phyloP scores from a whole-genome alignment of 2,329 filamentous ascomycete genomes.

The Fusarium musae region DNA sequence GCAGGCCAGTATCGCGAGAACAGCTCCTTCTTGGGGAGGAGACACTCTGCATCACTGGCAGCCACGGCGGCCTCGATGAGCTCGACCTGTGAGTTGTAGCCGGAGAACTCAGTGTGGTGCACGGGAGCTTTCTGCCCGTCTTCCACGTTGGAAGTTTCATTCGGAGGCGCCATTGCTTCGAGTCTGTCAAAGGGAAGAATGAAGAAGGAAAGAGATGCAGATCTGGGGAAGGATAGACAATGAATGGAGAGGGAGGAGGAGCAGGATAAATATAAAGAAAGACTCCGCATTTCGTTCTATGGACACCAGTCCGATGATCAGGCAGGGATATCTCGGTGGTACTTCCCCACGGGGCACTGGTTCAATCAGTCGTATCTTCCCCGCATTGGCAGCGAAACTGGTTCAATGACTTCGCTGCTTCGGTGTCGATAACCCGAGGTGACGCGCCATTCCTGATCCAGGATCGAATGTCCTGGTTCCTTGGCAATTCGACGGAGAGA shows the following conservation, averaged over 20 bases:
- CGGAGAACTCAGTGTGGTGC: slow-evolving; percentile 41
- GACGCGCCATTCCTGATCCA: background rate
- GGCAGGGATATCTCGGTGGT: slow-evolving; percentile 24
- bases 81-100: slow-evolving; percentile 41
- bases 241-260: background rate
- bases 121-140: slow-evolving; percentile 22
- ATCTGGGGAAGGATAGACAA: slow-evolving; percentile 16
- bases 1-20: slow-evolving; percentile 47
- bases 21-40: slow-evolving; percentile 47
- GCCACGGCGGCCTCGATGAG: slow-evolving; percentile 50
- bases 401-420: slow-evolving; percentile 3
- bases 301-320: background rate
- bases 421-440: slow-evolving; percentile 14
- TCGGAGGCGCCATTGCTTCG: slow-evolving; percentile 20
- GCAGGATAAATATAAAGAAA: slow-evolving; percentile 20
- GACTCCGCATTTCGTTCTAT: slow-evolving; percentile 11
- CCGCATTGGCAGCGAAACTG: slow-evolving; percentile 2
- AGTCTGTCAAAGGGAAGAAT: background rate
- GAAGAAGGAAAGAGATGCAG: slow-evolving; percentile 17
- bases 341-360: slow-evolving; percentile 32
- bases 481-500: background rate
- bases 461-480: background rate
- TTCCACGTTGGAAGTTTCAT: slow-evolving; percentile 26
- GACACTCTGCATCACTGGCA: slow-evolving; percentile 44
- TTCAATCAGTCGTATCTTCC: slow-evolving; percentile 20